Percentiles rank a stretch among this genome's conserved stretches.
Evolutionary conservation across 345 rosid genomes (phyloP).

Genomic region (Draba incana): DNA sequence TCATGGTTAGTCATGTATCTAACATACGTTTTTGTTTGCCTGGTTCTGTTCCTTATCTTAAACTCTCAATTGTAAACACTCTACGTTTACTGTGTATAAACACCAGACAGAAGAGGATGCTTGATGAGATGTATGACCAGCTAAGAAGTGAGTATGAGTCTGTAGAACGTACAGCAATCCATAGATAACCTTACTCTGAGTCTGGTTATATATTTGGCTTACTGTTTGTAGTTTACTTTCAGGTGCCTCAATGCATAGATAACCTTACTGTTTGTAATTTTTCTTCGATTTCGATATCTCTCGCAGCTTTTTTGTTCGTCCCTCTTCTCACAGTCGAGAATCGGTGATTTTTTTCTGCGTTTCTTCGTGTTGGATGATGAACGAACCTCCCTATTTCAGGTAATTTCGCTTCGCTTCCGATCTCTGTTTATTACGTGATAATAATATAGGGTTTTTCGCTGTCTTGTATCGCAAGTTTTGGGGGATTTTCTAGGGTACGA

Average conservation of each 20-base stretch:
- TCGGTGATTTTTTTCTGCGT: neutral
- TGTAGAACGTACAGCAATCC: conserved; percentile 76
- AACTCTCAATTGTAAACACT: conserved; percentile 19
- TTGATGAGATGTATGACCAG: conserved; percentile 97
- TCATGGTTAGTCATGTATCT: conserved; percentile 60
- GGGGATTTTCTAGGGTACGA: neutral
- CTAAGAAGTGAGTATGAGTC: conserved; percentile 79
- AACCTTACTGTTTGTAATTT: conserved; percentile 64
- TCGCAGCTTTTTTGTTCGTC: conserved; percentile 3
- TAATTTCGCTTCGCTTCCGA: conserved; percentile 27
- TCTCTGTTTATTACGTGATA: neutral
- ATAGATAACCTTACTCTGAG: no score
- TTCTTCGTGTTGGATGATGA: conserved; percentile 37
- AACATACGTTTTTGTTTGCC: conserved; percentile 15
- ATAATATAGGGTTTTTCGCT: conserved; percentile 7
- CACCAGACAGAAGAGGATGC: conserved; percentile 93
- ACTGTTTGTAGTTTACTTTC: conserved; percentile 24
- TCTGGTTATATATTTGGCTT: no score
- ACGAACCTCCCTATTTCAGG: conserved; percentile 39
- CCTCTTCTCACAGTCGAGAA: neutral
- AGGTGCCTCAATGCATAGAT: conserved; percentile 92
- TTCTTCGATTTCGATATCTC: neutral
- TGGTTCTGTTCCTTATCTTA: conserved; percentile 18
- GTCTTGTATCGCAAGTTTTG: conserved; percentile 38
- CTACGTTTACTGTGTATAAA: conserved; percentile 16